Conservation (phyloP, 1,284 basidiomycete genomes). For the Cystobasidiaceae sp. region DNA sequence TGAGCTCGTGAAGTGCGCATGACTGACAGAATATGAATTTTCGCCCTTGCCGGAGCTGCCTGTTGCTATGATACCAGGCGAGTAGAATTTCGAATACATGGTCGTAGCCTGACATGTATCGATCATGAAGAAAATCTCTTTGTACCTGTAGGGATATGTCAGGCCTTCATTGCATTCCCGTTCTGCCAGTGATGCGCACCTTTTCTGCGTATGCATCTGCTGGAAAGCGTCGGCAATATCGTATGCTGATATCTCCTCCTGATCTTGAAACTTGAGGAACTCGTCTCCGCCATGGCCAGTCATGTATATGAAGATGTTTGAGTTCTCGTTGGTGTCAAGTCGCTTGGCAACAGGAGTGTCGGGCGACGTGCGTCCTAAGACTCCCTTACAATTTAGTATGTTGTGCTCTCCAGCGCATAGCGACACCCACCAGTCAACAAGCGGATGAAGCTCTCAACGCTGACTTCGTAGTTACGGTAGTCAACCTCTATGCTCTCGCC, state of each 20-base stretch:
- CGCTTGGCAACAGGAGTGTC: conserved; percentile 82
- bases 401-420: neutral
- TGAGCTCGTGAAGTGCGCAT: neutral
- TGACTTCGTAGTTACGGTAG: conserved; percentile 95
- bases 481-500: conserved; percentile 97
- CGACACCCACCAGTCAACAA: conserved; percentile 70
- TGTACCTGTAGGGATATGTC: conserved; percentile 62
- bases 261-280: conserved; percentile 98
- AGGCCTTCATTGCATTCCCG: neutral
- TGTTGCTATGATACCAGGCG: conserved; percentile 89
- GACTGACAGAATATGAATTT: conserved; percentile 83
- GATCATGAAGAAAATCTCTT: conserved; percentile 96
- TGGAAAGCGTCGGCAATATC: conserved; percentile 95
- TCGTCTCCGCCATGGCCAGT: conserved; percentile 97
- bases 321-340: conserved; percentile 80
- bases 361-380: conserved; percentile 61
- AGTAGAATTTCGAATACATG: conserved; percentile 91
- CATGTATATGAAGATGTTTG: conserved; percentile 96
- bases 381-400: neutral
- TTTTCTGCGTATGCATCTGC: conserved; percentile 95
- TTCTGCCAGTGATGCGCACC: conserved; percentile 52
- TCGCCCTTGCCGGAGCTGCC: conserved; percentile 83
- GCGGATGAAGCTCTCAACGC: conserved; percentile 89
- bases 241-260: conserved; percentile 93
- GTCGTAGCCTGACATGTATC: conserved; percentile 98